These are phyloP conservation scores for Alnus rubra DNA, from an alignment of 306 rosid species.

Conservation along the genomic window DNA sequence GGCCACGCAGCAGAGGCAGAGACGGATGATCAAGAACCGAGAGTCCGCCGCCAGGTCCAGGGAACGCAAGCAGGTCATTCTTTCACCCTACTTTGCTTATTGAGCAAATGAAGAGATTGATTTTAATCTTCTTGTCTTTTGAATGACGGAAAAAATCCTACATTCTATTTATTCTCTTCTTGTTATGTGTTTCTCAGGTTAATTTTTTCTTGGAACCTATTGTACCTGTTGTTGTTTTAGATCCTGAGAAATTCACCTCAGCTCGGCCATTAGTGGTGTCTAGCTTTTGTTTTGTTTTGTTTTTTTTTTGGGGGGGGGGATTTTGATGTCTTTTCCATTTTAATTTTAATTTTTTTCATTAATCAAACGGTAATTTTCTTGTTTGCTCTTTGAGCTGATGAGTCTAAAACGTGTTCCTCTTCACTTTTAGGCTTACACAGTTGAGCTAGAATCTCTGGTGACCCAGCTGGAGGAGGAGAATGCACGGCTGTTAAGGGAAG, in stretches of 20 bases:
- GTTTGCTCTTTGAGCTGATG: conserved; percentile 8
- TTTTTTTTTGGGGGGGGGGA: neutral
- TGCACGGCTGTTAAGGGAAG: conserved; percentile 49
- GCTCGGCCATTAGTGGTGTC: neutral
- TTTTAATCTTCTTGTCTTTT: neutral
- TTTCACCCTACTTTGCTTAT: conserved; percentile 8
- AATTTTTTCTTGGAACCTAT: too few relatives aligned
- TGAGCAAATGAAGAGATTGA: neutral
- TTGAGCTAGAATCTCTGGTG: conserved; percentile 75
- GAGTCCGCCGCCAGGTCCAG: conserved; percentile 95
- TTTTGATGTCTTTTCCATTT: neutral
- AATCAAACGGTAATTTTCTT: neutral
- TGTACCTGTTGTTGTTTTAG: neutral
- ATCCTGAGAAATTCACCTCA: neutral
- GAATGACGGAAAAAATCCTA: neutral
- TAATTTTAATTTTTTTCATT: neutral
- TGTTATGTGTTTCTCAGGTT: neutral
- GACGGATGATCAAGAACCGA: conserved; percentile 86
- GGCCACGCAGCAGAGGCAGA: conserved; percentile 84
- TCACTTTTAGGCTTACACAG: conserved; percentile 67
- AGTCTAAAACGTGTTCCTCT: neutral
- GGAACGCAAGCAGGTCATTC: conserved; percentile 78
- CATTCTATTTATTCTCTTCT: neutral
- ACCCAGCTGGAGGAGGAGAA: conserved; percentile 75
- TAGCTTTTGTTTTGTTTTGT: neutral